Evolutionary conservation across 257 asterid genomes (phyloP), one percentile per base, ranked within the genome.

Genomic region (Ocimum tenuiflorum): DNA sequence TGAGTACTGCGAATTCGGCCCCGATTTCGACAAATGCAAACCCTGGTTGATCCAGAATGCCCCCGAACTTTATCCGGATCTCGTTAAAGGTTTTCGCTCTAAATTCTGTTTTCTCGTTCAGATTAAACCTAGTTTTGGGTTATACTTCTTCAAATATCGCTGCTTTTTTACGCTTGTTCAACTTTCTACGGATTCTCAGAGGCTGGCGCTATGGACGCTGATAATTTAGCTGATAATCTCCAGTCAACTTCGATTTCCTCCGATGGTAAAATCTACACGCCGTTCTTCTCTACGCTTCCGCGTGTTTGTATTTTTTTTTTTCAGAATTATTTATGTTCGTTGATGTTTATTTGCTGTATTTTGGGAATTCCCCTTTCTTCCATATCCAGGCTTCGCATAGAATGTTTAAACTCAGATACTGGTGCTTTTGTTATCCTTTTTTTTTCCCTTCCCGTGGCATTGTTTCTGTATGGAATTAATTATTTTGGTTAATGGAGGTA

Each of bases 1-100:
- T n/a, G 98, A 92, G 78, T 92, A 89, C 77, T 92, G 98, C 70
- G 98, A 92, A 73, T 87, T 89, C 67, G 97, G 98, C 18, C 78
- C 95, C 23, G 96, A 92, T 47, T 92, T 92, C 59, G 96, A 87
- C 74, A 92, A 87, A 72, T 92, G 99, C 84, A 89, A 92, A 65
- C 97, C 99, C 7, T 89, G 99, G 99, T 76, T 92, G 89, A 80
- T 84, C 80, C 77, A 78, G 75, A 84, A 89, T 67, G 95, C 82
- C 0, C 90, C 91, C 66, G 83, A 81, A 60, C 76, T 82, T 55
- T 92, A 89, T 57, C 99, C 99, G 57, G 96, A 89, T 77, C 94
- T 92, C 53, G 66, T 81, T 59, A 87, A 85, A 86, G 96, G 99
- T 92, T 18, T 27, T 58, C 35, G 22, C 53, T 22, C 31, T 12